Percentiles rank a stretch among this genome's conserved stretches.
These are phyloP conservation scores for Raddia guianensis DNA, from an alignment of 176 grass and related monocot genomes.

Conservation along the genomic window DNA sequence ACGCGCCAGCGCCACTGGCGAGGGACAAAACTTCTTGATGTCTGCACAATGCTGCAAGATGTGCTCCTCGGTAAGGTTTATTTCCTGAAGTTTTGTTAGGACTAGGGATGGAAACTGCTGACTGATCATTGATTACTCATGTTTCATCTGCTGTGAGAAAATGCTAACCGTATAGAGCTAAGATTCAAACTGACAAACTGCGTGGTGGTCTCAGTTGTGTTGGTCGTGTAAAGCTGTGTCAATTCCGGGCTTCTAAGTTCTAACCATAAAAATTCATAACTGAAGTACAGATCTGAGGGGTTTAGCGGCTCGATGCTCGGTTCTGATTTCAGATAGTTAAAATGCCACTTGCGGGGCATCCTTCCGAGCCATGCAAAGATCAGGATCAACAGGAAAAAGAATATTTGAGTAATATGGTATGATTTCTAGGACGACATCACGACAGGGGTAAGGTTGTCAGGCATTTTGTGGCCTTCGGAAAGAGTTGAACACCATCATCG, in stretches of 20 bases:
- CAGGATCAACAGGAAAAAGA: neutral
- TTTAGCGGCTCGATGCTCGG: neutral
- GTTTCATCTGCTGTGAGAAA: neutral
- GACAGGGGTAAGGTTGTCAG: no score
- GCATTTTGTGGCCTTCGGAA: no score
- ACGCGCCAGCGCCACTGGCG: no score
- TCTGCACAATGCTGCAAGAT: neutral
- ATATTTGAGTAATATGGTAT: neutral
- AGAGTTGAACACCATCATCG: no score
- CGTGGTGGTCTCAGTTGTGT: neutral
- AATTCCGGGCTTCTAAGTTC: neutral
- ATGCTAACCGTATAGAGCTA: slow-evolving; percentile 16
- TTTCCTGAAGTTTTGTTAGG: slow-evolving; percentile 14
- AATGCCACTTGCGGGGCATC: neutral
- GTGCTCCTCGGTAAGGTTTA: neutral
- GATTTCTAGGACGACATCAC: neutral
- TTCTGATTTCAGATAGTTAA: neutral
- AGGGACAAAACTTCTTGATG: neutral
- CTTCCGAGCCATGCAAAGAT: neutral
- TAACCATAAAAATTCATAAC: neutral
- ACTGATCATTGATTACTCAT: neutral
- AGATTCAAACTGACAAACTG: neutral
- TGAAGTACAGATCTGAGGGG: neutral
- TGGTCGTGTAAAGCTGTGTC: neutral
- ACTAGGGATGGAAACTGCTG: neutral